Evolutionary conservation across 768 basidiomycete genomes (phyloP), one percentile per base, ranked within the genome.

Genomic region (Pulveroboletus ravenelii): DNA sequence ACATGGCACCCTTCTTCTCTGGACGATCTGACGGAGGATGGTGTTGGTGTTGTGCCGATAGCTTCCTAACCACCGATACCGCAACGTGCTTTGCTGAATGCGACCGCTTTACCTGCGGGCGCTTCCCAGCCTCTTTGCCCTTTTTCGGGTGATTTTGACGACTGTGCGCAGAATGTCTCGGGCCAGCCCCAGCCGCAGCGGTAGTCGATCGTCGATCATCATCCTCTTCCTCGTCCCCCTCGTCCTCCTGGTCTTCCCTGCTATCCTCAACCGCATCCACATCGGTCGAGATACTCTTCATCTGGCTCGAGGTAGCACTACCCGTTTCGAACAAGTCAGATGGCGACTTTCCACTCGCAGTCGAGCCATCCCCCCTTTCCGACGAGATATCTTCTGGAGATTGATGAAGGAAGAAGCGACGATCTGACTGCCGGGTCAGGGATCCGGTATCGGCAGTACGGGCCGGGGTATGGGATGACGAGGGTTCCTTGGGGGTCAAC

Each of bases 321-420:
- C 69, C 68, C 37, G 65, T 59, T 32, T 70, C 68, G 23, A 68
- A 65, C 5, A 63, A 50, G 37, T 70, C 72, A 3, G 62, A 65
- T 1, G 66, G 56, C 0, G 62, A 68, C 53, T 63, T 72, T 29
- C 67, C 70, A 29, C 68, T 67, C 41, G 58, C 68, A 5, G 61
- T 66, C 7, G 64, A 67, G 8, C 54, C 60, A 13, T 62, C 60
- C 45, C 56, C 67, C 20, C 62, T 64, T 43, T 74, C 74, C 30
- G 70, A 68, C 0, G 73, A 75, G 18, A 45, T 63, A 35, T 63
- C 58, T 5, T 70, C 73, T 15, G 75, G 75, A 9, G 75, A 75
- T 29, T 75, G 70, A 49, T 69, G 72, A 14, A 77, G 58, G 66
- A 78, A 77, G 61, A 76, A 77, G 9, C 70, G 67, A 52, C 70